Evolutionary conservation across 1,139 yeast genomes (phyloP), one percentile per base, ranked within the genome.

Genomic region (Geotrichum europaeum): DNA sequence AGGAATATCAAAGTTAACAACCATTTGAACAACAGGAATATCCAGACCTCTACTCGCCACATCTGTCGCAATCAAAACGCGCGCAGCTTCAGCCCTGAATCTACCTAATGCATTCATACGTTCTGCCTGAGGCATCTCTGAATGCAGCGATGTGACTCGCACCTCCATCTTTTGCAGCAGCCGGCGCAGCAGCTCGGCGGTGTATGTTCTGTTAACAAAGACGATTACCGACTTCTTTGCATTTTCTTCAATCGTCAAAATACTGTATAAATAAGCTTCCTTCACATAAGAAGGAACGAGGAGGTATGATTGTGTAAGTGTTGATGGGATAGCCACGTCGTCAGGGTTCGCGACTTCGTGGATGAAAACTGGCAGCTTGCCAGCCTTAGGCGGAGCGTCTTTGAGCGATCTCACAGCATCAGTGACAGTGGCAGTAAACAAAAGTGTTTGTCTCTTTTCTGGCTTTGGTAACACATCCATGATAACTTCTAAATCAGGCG

Each of bases 21-120:
- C 99, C 66, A 92, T 77, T 69, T 86, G 94, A 5, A 94, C 99
- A 4, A 84, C 80, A 1, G 99, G 99, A 58, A 94, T 94, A 81
- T 94, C 99, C 67, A 94, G 81, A 73, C 99, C 99, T 82, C 99
- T 85, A 51, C 96, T 85, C 3, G 97, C 99, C 9, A 94, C 96
- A 73, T 94, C 99, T 0, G 99, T 94, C 3, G 98, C 97, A 49
- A 94, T 86, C 61, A 94, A 76, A 0, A 95, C 88, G 57, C 96
- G 81, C 0, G 98, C 98, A 1, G 96, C 97, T 60, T 89, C 89
- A 0, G 98, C 98, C 68, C 94, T 83, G 76, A 94, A 94, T 70
- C 98, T 79, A 66, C 92, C 98, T 62, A 94, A 77, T 0, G 97
- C 88, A 72, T 89, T 90, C 12, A 94, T 86, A 74, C 99, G 82